Evolutionary conservation across 78 protist species (phyloP), one percentile per base, ranked within the genome.

Genomic region (Protostelium mycophagum): DNA sequence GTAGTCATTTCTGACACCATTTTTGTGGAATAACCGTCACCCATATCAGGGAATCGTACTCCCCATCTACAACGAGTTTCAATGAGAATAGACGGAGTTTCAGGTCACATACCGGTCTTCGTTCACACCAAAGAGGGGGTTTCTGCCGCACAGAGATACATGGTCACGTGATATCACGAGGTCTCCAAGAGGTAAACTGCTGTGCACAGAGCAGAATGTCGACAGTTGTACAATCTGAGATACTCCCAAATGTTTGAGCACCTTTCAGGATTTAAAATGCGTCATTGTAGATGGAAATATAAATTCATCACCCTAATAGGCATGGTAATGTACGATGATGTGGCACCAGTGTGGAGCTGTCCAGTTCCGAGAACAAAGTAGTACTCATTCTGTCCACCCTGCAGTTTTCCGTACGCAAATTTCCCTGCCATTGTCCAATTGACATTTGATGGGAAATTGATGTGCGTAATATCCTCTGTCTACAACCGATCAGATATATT

Each of bases 51-150:
- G 37, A 91, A 91, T 38, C 94, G 1, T 25, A 5, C 31, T 31
- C 94, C 94, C 38, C 85, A 38, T 25, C 51, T 51, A 16, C 16
- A 16, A 51, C 16, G 73, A 51, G 31, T 5, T 51, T 16, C 5
- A 16, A 51, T 51, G 73, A 51, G 31, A 16, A 25, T 16, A 51
- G 5, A 51, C 31, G 16, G 5, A 25, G 73, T 51, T n/a, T n/a
- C n/a, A n/a, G n/a, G n/a, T n/a, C n/a, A n/a, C n/a, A 25, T 16
- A 51, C 73, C 73, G 5, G 29, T 1, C 85, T 28, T 36, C 86
- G 51, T 91, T 91, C 85, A 83, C 87, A 23, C 94, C 94, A 36
- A 35, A 83, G 0, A 91, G 86, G 0, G 87, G 37, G n/a, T 89
- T 88, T 37, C 87, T 83, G 1, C 92, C 91, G 89, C 86, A 73